Percentiles rank a stretch among this genome's conserved stretches.
phyloP scores from a whole-genome alignment of 2,329 filamentous ascomycete genomes.

The Penicillium sp. region DNA sequence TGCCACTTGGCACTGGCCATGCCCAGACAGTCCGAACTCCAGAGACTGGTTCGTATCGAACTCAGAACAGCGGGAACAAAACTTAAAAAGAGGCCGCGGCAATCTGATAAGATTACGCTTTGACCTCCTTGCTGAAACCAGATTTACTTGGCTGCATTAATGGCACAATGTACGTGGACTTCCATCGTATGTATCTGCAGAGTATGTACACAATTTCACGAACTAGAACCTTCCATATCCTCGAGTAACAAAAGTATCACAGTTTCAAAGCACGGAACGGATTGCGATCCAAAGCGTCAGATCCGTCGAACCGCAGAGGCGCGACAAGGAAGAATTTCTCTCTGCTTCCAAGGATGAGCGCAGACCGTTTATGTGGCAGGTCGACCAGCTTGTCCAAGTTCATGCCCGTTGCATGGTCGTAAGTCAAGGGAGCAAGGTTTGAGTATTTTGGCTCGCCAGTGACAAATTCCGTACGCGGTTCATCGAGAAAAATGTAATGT shows the following conservation, averaged over 20 bases:
- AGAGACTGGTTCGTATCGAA: not conserved
- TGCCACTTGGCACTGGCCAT: too few relatives aligned
- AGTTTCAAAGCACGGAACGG: constrained; percentile 6
- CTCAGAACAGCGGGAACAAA: not conserved
- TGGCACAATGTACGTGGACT: not conserved
- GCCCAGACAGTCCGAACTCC: too few relatives aligned
- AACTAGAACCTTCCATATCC: too few relatives aligned
- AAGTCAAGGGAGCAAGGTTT: constrained; percentile 4
- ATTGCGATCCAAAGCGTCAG: constrained; percentile 3
- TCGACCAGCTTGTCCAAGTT: constrained; percentile 5
- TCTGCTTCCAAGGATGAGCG: constrained; percentile 7
- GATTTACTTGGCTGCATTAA: not conserved
- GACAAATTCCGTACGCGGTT: constrained; percentile 3
- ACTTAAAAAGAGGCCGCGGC: not conserved
- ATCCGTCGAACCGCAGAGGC: constrained; percentile 3
- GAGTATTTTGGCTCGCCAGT: constrained; percentile 10
- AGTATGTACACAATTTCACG: too few relatives aligned
- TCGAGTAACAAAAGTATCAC: not conserved
- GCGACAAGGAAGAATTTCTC: constrained; percentile 10
- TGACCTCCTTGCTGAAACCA: not conserved
- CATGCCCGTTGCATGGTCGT: constrained; percentile 9
- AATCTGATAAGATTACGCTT: constrained; percentile 7
- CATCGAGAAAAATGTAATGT: constrained; percentile 9
- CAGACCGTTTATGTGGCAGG: constrained; percentile 5
- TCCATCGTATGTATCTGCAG: too few relatives aligned